Percentiles rank a stretch among this genome's conserved stretches.
Evolutionary conservation across 208 protist genomes (phyloP).

Genomic region (Leishmania arabica): DNA sequence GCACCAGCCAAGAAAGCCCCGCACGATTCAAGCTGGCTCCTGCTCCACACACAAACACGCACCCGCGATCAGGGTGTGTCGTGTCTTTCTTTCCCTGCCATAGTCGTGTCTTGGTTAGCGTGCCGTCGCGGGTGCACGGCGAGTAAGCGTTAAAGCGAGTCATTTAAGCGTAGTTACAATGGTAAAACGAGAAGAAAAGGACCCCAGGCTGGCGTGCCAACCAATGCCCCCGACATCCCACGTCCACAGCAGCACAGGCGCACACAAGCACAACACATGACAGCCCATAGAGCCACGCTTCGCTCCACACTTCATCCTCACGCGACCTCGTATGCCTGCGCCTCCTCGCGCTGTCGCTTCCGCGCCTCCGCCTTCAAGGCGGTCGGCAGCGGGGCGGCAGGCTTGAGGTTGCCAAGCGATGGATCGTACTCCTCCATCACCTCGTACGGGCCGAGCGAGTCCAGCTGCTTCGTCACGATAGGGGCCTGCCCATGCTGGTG

Average conservation of each 20-base stretch:
- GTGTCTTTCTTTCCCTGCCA: neutral
- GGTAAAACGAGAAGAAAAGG: conserved; percentile 9
- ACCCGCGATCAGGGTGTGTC: neutral
- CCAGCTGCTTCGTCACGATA: conserved; percentile 86
- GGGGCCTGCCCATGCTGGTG: conserved; percentile 84
- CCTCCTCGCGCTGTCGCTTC: conserved; percentile 31
- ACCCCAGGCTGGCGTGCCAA: neutral
- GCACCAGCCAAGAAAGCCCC: neutral
- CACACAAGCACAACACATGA: neutral
- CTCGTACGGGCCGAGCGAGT: conserved; percentile 88
- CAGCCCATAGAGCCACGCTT: neutral
- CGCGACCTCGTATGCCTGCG: conserved; percentile 1
- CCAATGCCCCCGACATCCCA: neutral
- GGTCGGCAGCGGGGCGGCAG: conserved; percentile 59
- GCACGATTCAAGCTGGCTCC: neutral
- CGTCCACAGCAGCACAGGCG: neutral
- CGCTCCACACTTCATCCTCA: neutral
- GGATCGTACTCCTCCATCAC: conserved; percentile 91
- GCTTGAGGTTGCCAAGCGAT: conserved; percentile 75
- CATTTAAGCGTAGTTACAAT: conserved; percentile 22
- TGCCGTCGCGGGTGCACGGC: neutral
- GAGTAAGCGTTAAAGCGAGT: neutral
- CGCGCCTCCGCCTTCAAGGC: conserved; percentile 38
- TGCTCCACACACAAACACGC: neutral
- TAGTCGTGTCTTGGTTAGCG: neutral